Evolutionary conservation across 441 rosid species (phyloP), one percentile per base, ranked within the genome.

Genomic region (Viola pubescens): DNA sequence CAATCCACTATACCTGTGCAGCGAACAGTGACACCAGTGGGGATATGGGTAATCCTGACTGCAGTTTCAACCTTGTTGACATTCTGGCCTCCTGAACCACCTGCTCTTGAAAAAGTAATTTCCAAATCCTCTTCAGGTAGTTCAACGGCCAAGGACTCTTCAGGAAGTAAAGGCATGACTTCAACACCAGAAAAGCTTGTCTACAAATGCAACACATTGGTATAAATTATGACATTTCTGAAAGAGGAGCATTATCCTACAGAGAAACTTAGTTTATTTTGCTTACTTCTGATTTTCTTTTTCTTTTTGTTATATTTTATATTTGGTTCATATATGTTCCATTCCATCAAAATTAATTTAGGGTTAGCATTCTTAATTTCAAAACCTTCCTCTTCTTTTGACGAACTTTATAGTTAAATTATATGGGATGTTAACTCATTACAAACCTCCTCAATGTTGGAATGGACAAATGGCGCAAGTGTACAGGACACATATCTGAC

Each of bases 111-210:
- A 70, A 85, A 85, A 63, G 75, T 85, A 60, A 82, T 81, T 56
- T 92, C 95, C 37, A 92, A 82, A 62, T 89, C 97, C 53, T 92
- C 97, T 73, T 92, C 97, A 11, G 97, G 95, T 72, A 92, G 62
- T 69, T 89, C 94, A 52, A 84, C 82, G 48, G 65, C 70, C 37
- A 78, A 26, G 0, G 95, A 88, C 59, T 87, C 97, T 66, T 92
- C 98, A 3, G 94, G 98, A 67, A 92, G 80, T 73, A 92, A 91
- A 57, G 97, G 97, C 98, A 92, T 87, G 57, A 92, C 90, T 77
- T 92, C 97, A 59, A 89, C 86, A n/a, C 98, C 98, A 7, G 91
- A 78, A 83, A 92, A 92, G 78, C 98, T 92, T 9, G 97, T 92
- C 98, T 92, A 75, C 47, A 16, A n/a, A 26, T 49, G 68, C 53